phyloP scores from a whole-genome alignment of 805 yeast species.

The Metschnikowia colocasiae region DNA sequence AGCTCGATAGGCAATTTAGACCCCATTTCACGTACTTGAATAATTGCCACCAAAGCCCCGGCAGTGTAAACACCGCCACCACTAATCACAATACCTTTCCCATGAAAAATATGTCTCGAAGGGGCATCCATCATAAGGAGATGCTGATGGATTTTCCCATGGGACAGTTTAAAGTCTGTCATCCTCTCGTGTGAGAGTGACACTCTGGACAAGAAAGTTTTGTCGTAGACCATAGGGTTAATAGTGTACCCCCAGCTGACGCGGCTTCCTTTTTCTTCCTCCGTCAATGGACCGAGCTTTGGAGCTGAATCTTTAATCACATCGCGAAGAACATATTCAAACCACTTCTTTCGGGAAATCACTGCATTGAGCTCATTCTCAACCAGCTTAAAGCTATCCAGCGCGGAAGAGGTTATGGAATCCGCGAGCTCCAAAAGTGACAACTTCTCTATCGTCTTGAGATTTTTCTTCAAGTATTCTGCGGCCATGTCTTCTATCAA shows the following conservation, averaged over 20 bases:
- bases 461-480: conserved; percentile 8
- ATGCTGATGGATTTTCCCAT: conserved; percentile 24
- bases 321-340: conserved; percentile 14
- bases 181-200: conserved; percentile 20
- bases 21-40: conserved; percentile 31
- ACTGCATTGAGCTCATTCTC: conserved; percentile 4
- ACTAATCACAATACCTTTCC: conserved; percentile 35
- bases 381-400: not conserved
- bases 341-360: conserved; percentile 11
- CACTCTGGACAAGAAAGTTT: conserved; percentile 13
- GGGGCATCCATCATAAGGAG: conserved; percentile 25
- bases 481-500: conserved; percentile 8
- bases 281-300: conserved; percentile 11
- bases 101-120: conserved; percentile 22
- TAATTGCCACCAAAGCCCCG: conserved; percentile 26
- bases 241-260: conserved; percentile 12
- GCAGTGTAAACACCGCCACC: conserved; percentile 29
- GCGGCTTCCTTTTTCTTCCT: conserved; percentile 18
- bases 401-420: not conserved
- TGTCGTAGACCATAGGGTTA: conserved; percentile 14
- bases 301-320: conserved; percentile 17
- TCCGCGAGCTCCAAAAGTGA: conserved; percentile 1
- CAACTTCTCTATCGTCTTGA: conserved; percentile 5
- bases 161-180: conserved; percentile 21
- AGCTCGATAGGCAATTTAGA: conserved; percentile 35